These are phyloP conservation scores for Cutaneotrichosporon cyanovorans DNA, from an alignment of 1,284 basidiomycete genomes.

Conservation along the genomic window DNA sequence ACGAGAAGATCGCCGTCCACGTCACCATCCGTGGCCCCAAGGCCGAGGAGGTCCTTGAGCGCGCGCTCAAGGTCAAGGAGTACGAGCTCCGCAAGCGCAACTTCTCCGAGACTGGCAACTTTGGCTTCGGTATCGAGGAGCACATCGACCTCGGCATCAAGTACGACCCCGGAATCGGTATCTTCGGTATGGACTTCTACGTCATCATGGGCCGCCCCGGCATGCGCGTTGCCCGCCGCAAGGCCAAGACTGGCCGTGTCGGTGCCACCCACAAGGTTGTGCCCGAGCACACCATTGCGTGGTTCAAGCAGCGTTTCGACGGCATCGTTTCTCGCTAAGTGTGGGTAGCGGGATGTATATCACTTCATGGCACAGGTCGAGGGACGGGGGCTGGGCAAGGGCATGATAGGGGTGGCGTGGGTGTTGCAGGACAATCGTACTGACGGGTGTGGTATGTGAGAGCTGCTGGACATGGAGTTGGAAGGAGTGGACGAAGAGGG, in stretches of 20 bases:
- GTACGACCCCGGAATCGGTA: conserved; percentile 94
- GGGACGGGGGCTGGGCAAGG: too few relatives aligned
- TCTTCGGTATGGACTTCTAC: conserved; percentile 98
- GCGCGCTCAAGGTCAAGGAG: conserved; percentile 99
- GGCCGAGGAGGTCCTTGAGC: conserved; percentile 98
- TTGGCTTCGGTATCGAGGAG: conserved; percentile 96
- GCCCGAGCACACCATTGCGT: conserved; percentile 89
- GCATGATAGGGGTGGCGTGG: too few relatives aligned
- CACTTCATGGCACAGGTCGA: conserved; percentile 6
- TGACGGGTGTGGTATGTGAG: too few relatives aligned
- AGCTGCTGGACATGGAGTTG: too few relatives aligned
- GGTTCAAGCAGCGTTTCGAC: conserved; percentile 99
- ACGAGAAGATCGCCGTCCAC: conserved; percentile 99
- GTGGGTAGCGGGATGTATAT: conserved; percentile 17
- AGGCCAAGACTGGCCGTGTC: conserved; percentile 77
- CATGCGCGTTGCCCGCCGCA: conserved; percentile 83
- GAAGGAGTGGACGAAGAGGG: too few relatives aligned
- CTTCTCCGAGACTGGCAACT: conserved; percentile 95
- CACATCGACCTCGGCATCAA: conserved; percentile 98
- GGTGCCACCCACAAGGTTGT: conserved; percentile 81
- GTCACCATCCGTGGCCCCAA: conserved; percentile 99
- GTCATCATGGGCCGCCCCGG: conserved; percentile 97
- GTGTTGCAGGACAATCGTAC: too few relatives aligned
- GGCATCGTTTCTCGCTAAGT: conserved; percentile 65
- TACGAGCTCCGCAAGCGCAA: conserved; percentile 89